Evolutionary conservation across 1,284 basidiomycete genomes (phyloP), one percentile per base, ranked within the genome.

Genomic region (Phlebopus sp.): DNA sequence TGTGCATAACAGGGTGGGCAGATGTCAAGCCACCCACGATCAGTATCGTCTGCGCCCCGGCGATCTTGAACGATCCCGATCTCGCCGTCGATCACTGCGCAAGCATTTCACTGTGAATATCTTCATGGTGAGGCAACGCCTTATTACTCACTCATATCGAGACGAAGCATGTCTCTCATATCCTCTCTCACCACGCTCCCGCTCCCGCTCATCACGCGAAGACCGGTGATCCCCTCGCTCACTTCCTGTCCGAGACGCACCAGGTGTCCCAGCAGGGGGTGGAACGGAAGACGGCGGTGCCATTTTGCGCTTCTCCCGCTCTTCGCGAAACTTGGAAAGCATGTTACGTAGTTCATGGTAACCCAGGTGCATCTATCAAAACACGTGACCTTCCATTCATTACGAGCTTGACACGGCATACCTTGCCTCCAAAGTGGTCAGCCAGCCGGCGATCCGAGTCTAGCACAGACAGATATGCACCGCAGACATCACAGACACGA

Each of bases 371-470:
- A 99, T 97, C 94, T 96, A 64, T 62, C 56, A 52, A 23, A 51
- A 53, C 53, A 55, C 50, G 53, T 57, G 51, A 52, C 53, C 50
- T 53, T 51, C 54, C 50, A 49, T 54, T 55, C 43, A 48, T 54
- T 51, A 38, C 39, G 36, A 14, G 52, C 5, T 47, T 27, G 35
- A 50, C 52, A 49, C 42, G 23, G 59, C 82, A 65, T 59, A 92
- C 94, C 77, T 99, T 99, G 60, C 97, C 97, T 72, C 97, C 97
- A 73, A 99, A 99, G 70, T 99, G 97, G 74, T 99, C 97, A 43
- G 97, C 97, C 55, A 99, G 76, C 68, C 97, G 92, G 68, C 97
- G 86, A 75, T 99, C 97, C 53, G 95, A 98, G 71, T 99, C 97
- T 51, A 99, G 79, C 25, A 99, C 92, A 29, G 92, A 97, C 39